Conservation (phyloP, 768 basidiomycete genomes). For the Amanita pseudoporphyria region DNA sequence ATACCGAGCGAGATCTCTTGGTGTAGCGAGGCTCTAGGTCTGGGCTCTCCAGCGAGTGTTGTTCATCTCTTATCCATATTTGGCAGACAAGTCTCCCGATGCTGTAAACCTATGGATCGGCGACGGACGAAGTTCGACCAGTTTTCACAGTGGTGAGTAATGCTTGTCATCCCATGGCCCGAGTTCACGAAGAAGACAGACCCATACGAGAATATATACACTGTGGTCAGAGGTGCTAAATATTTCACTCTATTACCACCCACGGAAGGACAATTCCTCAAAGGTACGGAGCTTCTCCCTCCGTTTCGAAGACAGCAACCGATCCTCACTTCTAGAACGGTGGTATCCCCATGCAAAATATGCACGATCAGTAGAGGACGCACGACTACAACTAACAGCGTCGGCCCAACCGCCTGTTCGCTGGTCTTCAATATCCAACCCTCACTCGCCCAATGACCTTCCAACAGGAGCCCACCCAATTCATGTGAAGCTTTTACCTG, state of each 20-base stretch:
- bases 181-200: slow-evolving; percentile 28
- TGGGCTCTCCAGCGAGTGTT: slow-evolving; percentile 11
- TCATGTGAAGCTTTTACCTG: slow-evolving; percentile 51
- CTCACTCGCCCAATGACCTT: slow-evolving; percentile 35
- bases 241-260: slow-evolving; percentile 84
- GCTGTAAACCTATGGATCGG: slow-evolving; percentile 96
- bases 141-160: slow-evolving; percentile 71
- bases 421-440: slow-evolving; percentile 75
- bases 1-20: slow-evolving; percentile 62
- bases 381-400: slow-evolving; percentile 21
- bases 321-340: slow-evolving; percentile 30
- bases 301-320: not conserved
- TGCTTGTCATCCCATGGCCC: not conserved
- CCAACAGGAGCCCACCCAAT: slow-evolving; percentile 54
- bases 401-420: slow-evolving; percentile 41
- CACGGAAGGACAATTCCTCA: slow-evolving; percentile 76
- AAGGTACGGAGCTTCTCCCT: slow-evolving; percentile 39
- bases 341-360: slow-evolving; percentile 63
- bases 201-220: slow-evolving; percentile 92
- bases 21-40: slow-evolving; percentile 75
- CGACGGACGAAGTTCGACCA: slow-evolving; percentile 64
- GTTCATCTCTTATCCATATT: not conserved
- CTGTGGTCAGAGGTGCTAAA: slow-evolving; percentile 76
- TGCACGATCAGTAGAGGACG: slow-evolving; percentile 27
- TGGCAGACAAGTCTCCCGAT: slow-evolving; percentile 56